A percentile compares a stretch with the other conserved stretches of the same genome.
phyloP scores from a whole-genome alignment of 164 flowering plant genomes.

The Berberis thunbergii region DNA sequence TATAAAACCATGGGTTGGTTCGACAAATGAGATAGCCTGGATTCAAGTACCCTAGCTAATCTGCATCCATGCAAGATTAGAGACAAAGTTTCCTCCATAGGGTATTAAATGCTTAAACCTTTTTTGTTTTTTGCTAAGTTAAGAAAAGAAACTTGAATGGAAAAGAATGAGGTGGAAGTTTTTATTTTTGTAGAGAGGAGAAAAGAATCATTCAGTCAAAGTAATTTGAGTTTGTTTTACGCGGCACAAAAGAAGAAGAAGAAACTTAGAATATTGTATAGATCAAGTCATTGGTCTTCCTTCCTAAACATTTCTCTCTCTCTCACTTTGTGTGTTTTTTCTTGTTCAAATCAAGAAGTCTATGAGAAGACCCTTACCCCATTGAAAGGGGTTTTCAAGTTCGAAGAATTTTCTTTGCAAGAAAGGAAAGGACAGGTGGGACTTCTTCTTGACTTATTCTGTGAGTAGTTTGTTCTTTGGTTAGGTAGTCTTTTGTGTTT shows the following conservation, averaged over 20 bases:
- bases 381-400: slow-evolving; percentile 7
- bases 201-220: not conserved
- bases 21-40: slow-evolving; percentile 20
- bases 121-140: not conserved
- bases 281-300: no score
- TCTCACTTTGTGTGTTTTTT: not conserved
- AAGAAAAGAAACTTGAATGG: no score
- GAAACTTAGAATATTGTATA: not conserved
- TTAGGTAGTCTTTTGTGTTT: no score
- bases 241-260: not conserved
- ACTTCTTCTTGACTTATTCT: no score
- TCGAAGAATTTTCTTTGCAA: slow-evolving; percentile 1
- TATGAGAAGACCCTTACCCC: slow-evolving; percentile 8
- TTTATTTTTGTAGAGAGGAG: not conserved
- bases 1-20: slow-evolving; percentile 24
- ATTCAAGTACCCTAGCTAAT: slow-evolving; percentile 40
- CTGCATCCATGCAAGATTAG: slow-evolving; percentile 34
- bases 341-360: slow-evolving; percentile 3
- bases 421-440: not conserved
- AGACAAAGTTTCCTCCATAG: slow-evolving; percentile 29
- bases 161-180: no score
- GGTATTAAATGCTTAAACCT: no score
- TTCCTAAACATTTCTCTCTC: no score
- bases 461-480: no score
- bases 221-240: not conserved